Percentiles rank a stretch among this genome's conserved stretches.
These are phyloP conservation scores for Wickerhamomyces silvicola DNA, from an alignment of 805 yeast genomes.

Conservation along the genomic window DNA sequence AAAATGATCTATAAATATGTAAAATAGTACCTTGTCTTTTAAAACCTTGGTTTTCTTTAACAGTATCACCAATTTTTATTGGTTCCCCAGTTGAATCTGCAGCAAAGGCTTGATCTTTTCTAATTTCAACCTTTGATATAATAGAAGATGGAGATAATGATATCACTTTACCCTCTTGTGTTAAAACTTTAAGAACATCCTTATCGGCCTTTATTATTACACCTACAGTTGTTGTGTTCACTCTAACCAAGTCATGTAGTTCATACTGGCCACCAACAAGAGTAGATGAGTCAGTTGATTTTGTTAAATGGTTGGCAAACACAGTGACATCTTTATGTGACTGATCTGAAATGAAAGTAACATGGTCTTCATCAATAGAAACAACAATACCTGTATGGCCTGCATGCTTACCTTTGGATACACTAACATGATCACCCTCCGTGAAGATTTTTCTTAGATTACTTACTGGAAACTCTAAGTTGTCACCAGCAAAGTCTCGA, in stretches of 20 bases:
- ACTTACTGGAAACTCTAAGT: conserved; percentile 74
- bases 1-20: conserved; percentile 73
- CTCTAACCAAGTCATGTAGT: conserved; percentile 81
- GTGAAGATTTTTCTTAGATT: conserved; percentile 79
- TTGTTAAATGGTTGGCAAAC: conserved; percentile 83
- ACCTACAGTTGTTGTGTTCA: conserved; percentile 82
- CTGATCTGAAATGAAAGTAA: conserved; percentile 84
- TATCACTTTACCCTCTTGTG: conserved; percentile 73
- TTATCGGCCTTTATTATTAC: conserved; percentile 87
- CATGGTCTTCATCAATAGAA: conserved; percentile 73
- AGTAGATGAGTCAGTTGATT: conserved; percentile 86
- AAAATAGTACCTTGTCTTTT: conserved; percentile 83
- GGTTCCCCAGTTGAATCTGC: conserved; percentile 84
- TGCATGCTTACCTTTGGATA: conserved; percentile 81
- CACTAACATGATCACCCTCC: conserved; percentile 94
- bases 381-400: conserved; percentile 96
- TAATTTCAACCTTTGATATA: conserved; percentile 61
- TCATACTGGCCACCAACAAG: conserved; percentile 72
- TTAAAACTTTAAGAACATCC: conserved; percentile 72
- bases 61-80: conserved; percentile 84
- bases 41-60: conserved; percentile 78
- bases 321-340: conserved; percentile 85
- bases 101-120: conserved; percentile 68
- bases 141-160: conserved; percentile 77
- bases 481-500: conserved; percentile 39